These are phyloP conservation scores for Fomitopsis palustris DNA, from an alignment of 1,284 basidiomycete genomes.

Conservation along the genomic window DNA sequence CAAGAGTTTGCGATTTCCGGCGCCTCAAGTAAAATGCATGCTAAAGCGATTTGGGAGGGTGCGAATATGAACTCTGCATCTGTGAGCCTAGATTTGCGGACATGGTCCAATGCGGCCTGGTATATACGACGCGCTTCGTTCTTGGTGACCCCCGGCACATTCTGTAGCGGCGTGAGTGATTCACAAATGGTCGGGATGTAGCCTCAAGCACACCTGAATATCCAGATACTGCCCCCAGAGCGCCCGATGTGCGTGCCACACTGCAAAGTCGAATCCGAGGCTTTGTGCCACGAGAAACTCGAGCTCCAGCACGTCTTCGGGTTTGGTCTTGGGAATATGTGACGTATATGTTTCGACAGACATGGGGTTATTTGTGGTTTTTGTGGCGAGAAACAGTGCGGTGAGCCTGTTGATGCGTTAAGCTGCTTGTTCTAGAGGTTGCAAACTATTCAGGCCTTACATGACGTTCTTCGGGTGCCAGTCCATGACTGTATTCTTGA, in stretches of 20 bases:
- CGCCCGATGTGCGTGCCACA: constrained; percentile 88
- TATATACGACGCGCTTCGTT: constrained; percentile 48
- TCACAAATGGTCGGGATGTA: background rate
- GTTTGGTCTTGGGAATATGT: constrained; percentile 75
- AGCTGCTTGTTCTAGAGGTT: background rate
- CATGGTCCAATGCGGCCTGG: constrained; percentile 55
- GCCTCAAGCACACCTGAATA: constrained; percentile 61
- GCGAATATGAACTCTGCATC: constrained; percentile 91
- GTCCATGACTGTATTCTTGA: constrained; percentile 98
- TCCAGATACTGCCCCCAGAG: constrained; percentile 91
- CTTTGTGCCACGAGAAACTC: constrained; percentile 96
- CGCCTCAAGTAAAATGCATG: constrained; percentile 68
- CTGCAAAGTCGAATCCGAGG: constrained; percentile 88
- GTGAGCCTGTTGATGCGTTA: constrained; percentile 68
- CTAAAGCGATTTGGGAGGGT: constrained; percentile 93
- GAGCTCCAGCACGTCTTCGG: constrained; percentile 84
- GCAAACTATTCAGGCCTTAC: constrained; percentile 44
- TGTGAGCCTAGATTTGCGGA: constrained; percentile 78
- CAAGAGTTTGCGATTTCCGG: constrained; percentile 62
- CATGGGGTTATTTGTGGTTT: constrained; percentile 93
- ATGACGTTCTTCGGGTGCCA: constrained; percentile 99
- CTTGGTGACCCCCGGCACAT: constrained; percentile 41
- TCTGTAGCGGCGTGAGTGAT: constrained; percentile 34
- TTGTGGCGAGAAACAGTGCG: constrained; percentile 91
- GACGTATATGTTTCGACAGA: constrained; percentile 82